Percentiles rank a stretch among this genome's conserved stretches.
Evolutionary conservation across 176 grass and related monocot genomes (phyloP).

Genomic region (Carex littledalei): DNA sequence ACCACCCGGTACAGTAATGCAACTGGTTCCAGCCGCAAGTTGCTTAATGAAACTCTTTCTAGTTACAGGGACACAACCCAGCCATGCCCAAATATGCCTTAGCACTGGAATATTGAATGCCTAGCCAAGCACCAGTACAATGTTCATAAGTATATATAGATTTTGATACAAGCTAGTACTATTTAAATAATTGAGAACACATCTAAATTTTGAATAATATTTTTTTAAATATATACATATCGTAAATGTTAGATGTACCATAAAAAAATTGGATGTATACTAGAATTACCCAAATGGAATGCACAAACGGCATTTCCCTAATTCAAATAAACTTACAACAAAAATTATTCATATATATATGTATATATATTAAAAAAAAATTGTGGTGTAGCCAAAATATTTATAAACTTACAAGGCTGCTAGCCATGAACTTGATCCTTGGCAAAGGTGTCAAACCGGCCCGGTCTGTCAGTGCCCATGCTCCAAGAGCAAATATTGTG

Average conservation of each 20-base stretch:
- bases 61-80: conserved; percentile 56
- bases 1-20: conserved; percentile 72
- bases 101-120: conserved; percentile 89
- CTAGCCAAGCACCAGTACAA: conserved; percentile 21
- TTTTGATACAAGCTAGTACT: no score
- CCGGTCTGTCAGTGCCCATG: conserved; percentile 39
- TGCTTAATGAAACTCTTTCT: conserved; percentile 69
- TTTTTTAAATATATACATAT: no score
- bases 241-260: no score
- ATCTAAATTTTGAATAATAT: no score
- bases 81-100: conserved; percentile 89
- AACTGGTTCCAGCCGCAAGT: conserved; percentile 61
- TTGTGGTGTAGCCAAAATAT: not conserved
- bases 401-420: conserved; percentile 49
- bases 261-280: no score
- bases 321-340: not conserved
- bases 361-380: not conserved
- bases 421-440: conserved; percentile 65
- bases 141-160: not conserved
- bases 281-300: not conserved
- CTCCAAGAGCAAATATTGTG: conserved; percentile 52
- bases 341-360: not conserved
- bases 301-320: not conserved
- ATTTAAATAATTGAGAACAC: no score
- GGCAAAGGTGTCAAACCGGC: conserved; percentile 57